These are phyloP conservation scores for Rhizomucor miehei DNA, from an alignment of 371 early-diverging fungal species.

Conservation along the genomic window DNA sequence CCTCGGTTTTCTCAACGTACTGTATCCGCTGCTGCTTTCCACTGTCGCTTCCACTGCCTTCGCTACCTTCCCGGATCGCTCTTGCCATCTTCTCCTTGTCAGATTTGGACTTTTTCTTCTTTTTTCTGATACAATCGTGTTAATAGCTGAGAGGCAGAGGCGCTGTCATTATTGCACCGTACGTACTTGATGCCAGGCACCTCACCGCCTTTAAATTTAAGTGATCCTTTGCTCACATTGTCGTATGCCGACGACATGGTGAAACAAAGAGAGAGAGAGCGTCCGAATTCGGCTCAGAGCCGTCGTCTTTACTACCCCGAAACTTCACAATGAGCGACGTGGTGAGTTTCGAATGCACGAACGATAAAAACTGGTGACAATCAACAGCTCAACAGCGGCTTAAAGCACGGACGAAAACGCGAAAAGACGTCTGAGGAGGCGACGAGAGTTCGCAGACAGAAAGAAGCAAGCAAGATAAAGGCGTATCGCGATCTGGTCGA, in stretches of 20 bases:
- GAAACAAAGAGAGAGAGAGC: not conserved
- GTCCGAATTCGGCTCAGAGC: not conserved
- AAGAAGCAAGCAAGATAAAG: constrained; percentile 47
- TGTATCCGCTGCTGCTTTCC: constrained; percentile 17
- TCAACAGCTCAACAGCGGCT: no score
- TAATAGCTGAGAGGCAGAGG: not conserved
- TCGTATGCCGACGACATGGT: constrained; percentile 49
- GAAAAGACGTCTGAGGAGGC: constrained; percentile 41
- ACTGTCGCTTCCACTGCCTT: constrained; percentile 10
- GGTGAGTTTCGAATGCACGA: constrained; percentile 1
- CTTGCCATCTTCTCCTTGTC: constrained; percentile 46
- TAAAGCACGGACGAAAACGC: constrained; percentile 50
- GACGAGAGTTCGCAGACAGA: constrained; percentile 28
- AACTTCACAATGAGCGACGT: not conserved
- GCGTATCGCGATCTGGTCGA: constrained; percentile 46
- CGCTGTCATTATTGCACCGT: not conserved
- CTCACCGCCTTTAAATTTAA: constrained; percentile 60
- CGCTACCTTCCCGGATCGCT: constrained; percentile 34
- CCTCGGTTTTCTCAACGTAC: constrained; percentile 56
- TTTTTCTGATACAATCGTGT: constrained; percentile 18
- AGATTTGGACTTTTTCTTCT: constrained; percentile 49
- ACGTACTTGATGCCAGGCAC: constrained; percentile 49
- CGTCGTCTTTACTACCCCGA: not conserved
- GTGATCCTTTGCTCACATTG: constrained; percentile 52
- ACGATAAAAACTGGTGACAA: no score